phyloP scores from a whole-genome alignment of 257 asterid species.

The Nicotiana otophora region DNA sequence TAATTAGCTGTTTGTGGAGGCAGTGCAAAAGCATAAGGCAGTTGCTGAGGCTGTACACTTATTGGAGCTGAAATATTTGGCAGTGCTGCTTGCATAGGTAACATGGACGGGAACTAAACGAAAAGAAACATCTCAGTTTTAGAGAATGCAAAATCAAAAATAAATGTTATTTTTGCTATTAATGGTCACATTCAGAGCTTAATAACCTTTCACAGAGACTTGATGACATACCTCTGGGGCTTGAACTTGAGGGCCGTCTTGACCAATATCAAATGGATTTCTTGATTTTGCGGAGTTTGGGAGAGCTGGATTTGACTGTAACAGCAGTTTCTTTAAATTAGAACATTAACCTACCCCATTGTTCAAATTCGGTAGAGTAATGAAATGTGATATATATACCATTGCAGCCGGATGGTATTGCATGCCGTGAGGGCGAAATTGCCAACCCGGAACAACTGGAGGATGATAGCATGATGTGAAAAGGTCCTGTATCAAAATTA shows the following conservation, averaged over 20 bases:
- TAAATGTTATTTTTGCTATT: too few species aligned
- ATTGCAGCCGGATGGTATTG: slow-evolving; percentile 43
- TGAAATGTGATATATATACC: slow-evolving; percentile 25
- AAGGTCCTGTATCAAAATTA: slow-evolving; percentile 43
- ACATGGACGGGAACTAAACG: slow-evolving; percentile 54
- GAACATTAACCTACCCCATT: neutral
- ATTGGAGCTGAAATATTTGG: slow-evolving; percentile 31
- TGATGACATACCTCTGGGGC: slow-evolving; percentile 40
- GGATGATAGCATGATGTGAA: slow-evolving; percentile 37
- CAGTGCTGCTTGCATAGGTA: slow-evolving; percentile 45
- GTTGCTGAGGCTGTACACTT: slow-evolving; percentile 29
- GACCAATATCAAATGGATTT: slow-evolving; percentile 68
- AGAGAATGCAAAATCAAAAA: neutral
- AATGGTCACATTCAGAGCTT: neutral
- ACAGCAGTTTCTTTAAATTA: neutral
- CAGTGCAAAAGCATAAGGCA: slow-evolving; percentile 30
- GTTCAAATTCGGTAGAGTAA: neutral
- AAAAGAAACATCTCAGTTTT: neutral
- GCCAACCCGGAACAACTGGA: slow-evolving; percentile 51
- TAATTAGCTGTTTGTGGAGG: slow-evolving; percentile 30
- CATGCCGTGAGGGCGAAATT: slow-evolving; percentile 41
- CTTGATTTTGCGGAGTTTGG: slow-evolving; percentile 36
- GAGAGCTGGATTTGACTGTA: slow-evolving; percentile 37
- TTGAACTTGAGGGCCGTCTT: slow-evolving; percentile 40
- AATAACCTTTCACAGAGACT: neutral